Base-by-base conservation (phyloP, 2,329 filamentous ascomycete genomes). In the Aspergillus fischeri region DNA sequence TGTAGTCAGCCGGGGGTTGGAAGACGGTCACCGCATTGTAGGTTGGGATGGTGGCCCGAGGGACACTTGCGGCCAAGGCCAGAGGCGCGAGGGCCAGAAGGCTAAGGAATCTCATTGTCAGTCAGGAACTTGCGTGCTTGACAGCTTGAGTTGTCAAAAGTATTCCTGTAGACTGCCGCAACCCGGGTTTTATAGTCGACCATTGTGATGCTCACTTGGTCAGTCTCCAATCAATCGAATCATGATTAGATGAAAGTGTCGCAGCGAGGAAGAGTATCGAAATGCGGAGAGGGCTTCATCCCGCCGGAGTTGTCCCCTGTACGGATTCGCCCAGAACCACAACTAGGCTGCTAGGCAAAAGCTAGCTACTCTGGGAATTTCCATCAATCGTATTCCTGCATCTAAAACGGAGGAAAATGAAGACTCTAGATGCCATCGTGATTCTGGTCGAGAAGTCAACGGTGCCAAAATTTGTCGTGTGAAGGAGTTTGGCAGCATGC, bases 1-100 rank as follows among this genome's bases (percentile, higher is more conserved):
- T 78, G 65, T 78, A 81, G 61, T 75, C 68, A 2, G 72, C 69
- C 4, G 78, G 77, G 7, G 79, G 78, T 6, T 67, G 66, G 61
- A 75, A 81, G 59, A 81, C 69, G 21, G 74, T 73, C 2, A 70
- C 65, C 51, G 71, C 65, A 41, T 66, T 61, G 65, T 72, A 71
- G 54, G 73, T 68, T 17, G 60, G 27, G 56, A 49, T 49, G 1
- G 57, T 38, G 14, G 32, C 14, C 32, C 14, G 32, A 38, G 2
- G 45, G 8, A 63, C 45, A 14, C 42, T 55, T 6, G 58, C 58
- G 35, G 60, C 63, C 4, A 55, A 29, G 4, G 29, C 61, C 45
- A 58, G 32, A 17, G 54, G 57, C 35, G 53, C 57, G 35, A 64
- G 45, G 11, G 35, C 45, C n/a, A 63, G n/a, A 14, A 61, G 21